These are phyloP conservation scores for Leccinum sublutescens DNA, from an alignment of 768 basidiomycete genomes.

Conservation along the genomic window DNA sequence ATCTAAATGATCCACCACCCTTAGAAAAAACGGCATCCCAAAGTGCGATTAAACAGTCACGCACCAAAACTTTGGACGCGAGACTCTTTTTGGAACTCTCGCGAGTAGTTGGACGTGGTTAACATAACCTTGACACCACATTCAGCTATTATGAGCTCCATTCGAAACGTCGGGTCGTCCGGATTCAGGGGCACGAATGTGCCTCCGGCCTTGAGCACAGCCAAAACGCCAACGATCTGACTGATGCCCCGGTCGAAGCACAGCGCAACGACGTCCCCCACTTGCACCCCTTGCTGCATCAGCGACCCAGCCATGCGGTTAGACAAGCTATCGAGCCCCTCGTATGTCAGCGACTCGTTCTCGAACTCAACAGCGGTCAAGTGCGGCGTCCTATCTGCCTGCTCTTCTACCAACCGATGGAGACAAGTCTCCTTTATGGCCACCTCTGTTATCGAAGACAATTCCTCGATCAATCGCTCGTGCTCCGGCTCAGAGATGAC, in stretches of 20 bases:
- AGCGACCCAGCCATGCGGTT: slow-evolving; percentile 34
- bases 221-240: slow-evolving; percentile 29
- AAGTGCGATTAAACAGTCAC: background rate
- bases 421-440: slow-evolving; percentile 16
- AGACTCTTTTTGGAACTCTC: slow-evolving; percentile 22
- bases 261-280: slow-evolving; percentile 27
- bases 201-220: slow-evolving; percentile 34
- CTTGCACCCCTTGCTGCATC: slow-evolving; percentile 24
- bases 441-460: slow-evolving; percentile 21
- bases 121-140: slow-evolving; percentile 27
- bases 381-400: slow-evolving; percentile 19
- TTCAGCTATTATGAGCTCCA: slow-evolving; percentile 28
- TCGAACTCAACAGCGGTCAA: slow-evolving; percentile 28
- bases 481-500: slow-evolving; percentile 15
- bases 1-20: slow-evolving; percentile 9
- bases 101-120: slow-evolving; percentile 25
- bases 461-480: slow-evolving; percentile 23
- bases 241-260: slow-evolving; percentile 32
- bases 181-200: slow-evolving; percentile 24
- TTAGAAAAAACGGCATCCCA: background rate
- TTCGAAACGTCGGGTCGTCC: slow-evolving; percentile 31
- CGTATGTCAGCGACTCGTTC: slow-evolving; percentile 31
- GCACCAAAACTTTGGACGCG: slow-evolving; percentile 23
- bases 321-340: slow-evolving; percentile 30
- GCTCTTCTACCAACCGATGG: slow-evolving; percentile 21